Conservation (phyloP, 805 yeast species). For the Candida insectalens region DNA sequence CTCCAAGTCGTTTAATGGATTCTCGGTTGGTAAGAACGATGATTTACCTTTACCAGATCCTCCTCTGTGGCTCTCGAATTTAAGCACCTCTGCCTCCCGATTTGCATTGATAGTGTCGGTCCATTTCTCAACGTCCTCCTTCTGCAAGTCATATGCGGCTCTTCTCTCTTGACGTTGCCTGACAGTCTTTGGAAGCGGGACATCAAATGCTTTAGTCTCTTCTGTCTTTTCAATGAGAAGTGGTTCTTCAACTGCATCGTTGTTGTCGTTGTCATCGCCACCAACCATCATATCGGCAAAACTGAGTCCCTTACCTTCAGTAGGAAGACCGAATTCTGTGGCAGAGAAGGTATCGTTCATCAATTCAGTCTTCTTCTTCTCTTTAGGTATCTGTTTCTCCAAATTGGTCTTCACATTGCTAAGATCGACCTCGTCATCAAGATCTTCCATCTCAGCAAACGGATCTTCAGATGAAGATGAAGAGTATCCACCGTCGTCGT, state of each 20-base stretch:
- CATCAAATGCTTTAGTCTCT: constrained; percentile 45
- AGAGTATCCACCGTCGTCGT: constrained; percentile 16
- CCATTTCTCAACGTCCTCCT: constrained; percentile 84
- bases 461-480: constrained; percentile 18
- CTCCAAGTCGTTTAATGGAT: constrained; percentile 55
- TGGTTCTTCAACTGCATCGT: no score
- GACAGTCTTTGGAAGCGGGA: constrained; percentile 80
- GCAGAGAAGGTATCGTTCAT: constrained; percentile 48
- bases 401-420: constrained; percentile 34
- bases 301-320: constrained; percentile 48
- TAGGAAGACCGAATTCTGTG: constrained; percentile 61
- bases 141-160: constrained; percentile 86
- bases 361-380: constrained; percentile 34
- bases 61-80: constrained; percentile 45
- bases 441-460: constrained; percentile 21
- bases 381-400: constrained; percentile 24
- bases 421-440: constrained; percentile 41
- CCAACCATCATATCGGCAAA: constrained; percentile 69
- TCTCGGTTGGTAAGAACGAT: constrained; percentile 41
- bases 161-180: constrained; percentile 78
- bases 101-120: constrained; percentile 69
- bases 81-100: constrained; percentile 75
- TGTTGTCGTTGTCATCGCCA: constrained; percentile 32
- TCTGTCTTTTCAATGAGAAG: constrained; percentile 26
- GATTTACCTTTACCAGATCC: constrained; percentile 35